These are phyloP conservation scores for Trifolium dubium DNA, from an alignment of 306 rosid species.

Conservation along the genomic window DNA sequence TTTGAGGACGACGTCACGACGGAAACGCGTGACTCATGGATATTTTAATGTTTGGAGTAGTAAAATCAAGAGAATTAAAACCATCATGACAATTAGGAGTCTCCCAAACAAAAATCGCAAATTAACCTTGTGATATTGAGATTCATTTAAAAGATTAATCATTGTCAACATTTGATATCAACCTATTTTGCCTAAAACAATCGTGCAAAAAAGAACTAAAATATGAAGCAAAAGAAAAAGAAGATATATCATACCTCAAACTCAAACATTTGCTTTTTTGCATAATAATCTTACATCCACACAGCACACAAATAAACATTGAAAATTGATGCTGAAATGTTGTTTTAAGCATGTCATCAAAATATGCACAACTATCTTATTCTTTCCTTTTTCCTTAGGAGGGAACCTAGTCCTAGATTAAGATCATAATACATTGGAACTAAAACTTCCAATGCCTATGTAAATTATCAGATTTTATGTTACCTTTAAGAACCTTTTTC, in stretches of 20 bases:
- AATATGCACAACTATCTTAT: constrained; percentile 18
- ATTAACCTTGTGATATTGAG: not conserved
- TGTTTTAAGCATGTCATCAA: constrained; percentile 20
- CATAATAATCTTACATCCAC: constrained; percentile 17
- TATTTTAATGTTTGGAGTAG: no score
- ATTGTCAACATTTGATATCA: not conserved
- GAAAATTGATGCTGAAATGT: not conserved
- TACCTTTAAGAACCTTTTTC: constrained; percentile 44
- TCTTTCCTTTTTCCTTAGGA: constrained; percentile 3
- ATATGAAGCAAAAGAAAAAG: not conserved
- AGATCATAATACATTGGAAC: constrained; percentile 23
- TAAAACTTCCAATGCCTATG: constrained; percentile 50
- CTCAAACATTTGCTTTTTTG: constrained; percentile 32
- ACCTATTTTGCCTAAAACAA: not conserved
- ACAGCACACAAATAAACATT: constrained; percentile 21
- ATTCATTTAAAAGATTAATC: not conserved
- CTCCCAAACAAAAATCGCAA: not conserved
- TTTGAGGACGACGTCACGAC: no score
- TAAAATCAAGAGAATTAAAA: no score
- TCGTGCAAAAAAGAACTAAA: not conserved
- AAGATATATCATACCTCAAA: constrained; percentile 4
- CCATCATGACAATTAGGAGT: not conserved
- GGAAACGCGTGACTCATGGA: no score
- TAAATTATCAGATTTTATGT: constrained; percentile 51
- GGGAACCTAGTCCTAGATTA: constrained; percentile 27